Conservation (phyloP, 2,329 filamentous ascomycete genomes). For the Colletotrichum somersetense region DNA sequence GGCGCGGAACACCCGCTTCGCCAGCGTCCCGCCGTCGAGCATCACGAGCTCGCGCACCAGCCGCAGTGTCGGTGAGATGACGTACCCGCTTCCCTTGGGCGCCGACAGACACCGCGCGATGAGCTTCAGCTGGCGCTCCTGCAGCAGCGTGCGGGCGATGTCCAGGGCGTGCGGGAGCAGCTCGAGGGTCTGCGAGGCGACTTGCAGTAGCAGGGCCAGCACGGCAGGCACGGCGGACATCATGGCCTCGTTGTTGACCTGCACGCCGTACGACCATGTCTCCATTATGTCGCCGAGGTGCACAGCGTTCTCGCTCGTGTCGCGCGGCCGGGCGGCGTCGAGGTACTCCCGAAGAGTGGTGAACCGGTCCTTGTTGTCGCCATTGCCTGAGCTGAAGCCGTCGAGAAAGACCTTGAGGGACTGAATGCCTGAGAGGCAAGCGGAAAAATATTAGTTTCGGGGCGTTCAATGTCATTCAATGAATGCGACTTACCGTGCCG, state of each 20-base stretch:
- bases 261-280: constrained; percentile 86
- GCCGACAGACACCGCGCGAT: constrained; percentile 83
- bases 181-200: constrained; percentile 79
- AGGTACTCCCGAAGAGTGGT: constrained; percentile 79
- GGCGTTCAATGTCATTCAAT: not conserved
- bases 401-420: constrained; percentile 81
- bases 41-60: constrained; percentile 87
- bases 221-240: constrained; percentile 85
- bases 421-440: constrained; percentile 65
- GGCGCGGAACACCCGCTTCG: constrained; percentile 81
- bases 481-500: constrained; percentile 68
- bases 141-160: constrained; percentile 84
- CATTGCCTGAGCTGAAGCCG: constrained; percentile 66
- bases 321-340: constrained; percentile 63
- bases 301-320: constrained; percentile 61
- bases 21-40: constrained; percentile 87
- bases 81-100: constrained; percentile 84
- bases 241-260: constrained; percentile 83
- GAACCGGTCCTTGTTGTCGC: constrained; percentile 61
- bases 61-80: constrained; percentile 89
- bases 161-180: constrained; percentile 81
- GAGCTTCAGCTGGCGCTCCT: constrained; percentile 84
- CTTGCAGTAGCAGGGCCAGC: constrained; percentile 83
- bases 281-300: constrained; percentile 86
- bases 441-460: not conserved